These are phyloP conservation scores for Rhododendron simsii DNA, from an alignment of 148 eudicot genomes.

Conservation along the genomic window DNA sequence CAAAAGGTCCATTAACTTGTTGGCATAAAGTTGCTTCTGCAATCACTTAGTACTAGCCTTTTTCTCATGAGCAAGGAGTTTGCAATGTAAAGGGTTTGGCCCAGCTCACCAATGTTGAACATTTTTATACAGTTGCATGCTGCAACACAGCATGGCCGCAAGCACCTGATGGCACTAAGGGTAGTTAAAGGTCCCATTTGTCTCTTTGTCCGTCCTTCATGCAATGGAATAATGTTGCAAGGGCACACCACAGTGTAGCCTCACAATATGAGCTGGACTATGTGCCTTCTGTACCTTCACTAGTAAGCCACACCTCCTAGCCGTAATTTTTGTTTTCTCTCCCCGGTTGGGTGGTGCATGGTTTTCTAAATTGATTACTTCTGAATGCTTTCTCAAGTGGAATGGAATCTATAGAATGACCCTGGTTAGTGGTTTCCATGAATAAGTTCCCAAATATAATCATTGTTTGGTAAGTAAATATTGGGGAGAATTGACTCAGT, in stretches of 20 bases:
- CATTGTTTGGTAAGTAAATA: neutral
- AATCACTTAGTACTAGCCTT: neutral
- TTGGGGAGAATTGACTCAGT: neutral
- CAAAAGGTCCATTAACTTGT: neutral
- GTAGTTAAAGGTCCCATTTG: neutral
- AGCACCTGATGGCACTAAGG: neutral
- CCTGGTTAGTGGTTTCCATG: neutral
- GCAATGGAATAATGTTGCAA: neutral
- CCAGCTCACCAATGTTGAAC: neutral
- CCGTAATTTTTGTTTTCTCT: neutral
- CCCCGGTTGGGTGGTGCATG: neutral
- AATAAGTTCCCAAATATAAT: neutral
- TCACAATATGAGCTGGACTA: neutral
- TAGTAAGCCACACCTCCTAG: neutral
- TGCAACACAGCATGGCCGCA: neutral
- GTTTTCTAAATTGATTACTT: neutral
- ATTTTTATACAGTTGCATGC: neutral
- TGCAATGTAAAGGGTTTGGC: neutral
- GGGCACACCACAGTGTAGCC: neutral
- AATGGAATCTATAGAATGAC: neutral
- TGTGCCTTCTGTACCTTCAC: neutral
- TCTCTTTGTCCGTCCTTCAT: neutral
- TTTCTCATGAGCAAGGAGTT: neutral
- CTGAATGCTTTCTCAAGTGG: neutral
- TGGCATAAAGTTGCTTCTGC: neutral